Base-by-base conservation (phyloP, 495 filamentous ascomycete genomes). In the Xanthoparmelia taractica region DNA sequence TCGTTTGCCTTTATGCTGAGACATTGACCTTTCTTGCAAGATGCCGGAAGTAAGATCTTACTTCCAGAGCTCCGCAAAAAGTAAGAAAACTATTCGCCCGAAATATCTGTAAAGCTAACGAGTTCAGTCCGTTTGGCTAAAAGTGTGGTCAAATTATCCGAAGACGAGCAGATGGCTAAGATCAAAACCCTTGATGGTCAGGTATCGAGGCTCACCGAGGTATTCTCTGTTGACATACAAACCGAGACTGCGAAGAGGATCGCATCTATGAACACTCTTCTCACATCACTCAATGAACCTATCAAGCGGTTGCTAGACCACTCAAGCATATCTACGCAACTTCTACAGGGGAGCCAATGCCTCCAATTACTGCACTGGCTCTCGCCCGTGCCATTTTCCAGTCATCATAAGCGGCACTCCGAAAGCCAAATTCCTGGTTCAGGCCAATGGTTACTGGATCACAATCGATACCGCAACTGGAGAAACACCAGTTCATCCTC, bases 1-100 rank as follows among this genome's bases (percentile, higher is more conserved):
- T 67, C 20, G 48, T 64, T 2, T 13, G 58, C 13, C 63, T 68
- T 15, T 68, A 68, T 31, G 66, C 57, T 34, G 66, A 60, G 57
- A 59, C 63, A 31, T 36, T 68, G n/a, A 18, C 41, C 18, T 68
- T 57, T 62, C 63, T 68, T 62, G 57, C 38, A n/a, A 57, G 58
- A 38, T 45, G 40, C 23, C 60, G 20, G 31, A 40, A 40, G 41
- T 63, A n/a, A n/a, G n/a, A n/a, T n/a, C n/a, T n/a, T n/a, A 63
- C 41, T 66, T 43, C 40, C 40, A 43, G 40, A 43, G 40, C 18
- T 43, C 40, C 1, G 40, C 40, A 2, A 43, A 43, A 43, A 43
- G 40, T 43, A 20, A 43, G 13, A 23, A 8, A 34, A 40, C 27
- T 34, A 15, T 57, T 38, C 58, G 20, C 29, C 7, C 33, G 55